phyloP scores from a whole-genome alignment of 805 yeast genomes.

The Tetrapisispora iriomotensis region DNA sequence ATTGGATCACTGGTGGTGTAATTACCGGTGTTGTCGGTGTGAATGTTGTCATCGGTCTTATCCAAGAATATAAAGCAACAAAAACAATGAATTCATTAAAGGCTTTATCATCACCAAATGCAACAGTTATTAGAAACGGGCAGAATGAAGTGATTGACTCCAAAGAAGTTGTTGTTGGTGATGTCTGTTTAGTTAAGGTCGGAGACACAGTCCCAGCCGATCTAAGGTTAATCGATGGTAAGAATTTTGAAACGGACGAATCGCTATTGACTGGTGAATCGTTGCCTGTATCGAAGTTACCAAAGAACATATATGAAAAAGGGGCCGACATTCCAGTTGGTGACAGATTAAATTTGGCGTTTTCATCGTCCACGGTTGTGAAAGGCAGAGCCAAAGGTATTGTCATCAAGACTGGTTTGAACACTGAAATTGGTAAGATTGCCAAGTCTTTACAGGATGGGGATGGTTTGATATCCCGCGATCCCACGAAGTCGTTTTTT shows the following conservation, averaged over 20 bases:
- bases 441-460: conserved; percentile 61
- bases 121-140: conserved; percentile 77
- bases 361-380: conserved; percentile 92
- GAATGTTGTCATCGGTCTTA: conserved; percentile 91
- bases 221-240: conserved; percentile 63
- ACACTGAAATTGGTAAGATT: conserved; percentile 90
- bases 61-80: conserved; percentile 92
- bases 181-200: conserved; percentile 73
- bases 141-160: conserved; percentile 68
- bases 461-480: conserved; percentile 22
- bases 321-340: conserved; percentile 42
- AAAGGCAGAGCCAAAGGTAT: conserved; percentile 91
- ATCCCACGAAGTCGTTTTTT: conserved; percentile 34
- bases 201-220: conserved; percentile 98
- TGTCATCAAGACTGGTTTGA: conserved; percentile 82
- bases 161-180: conserved; percentile 87
- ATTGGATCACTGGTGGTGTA: conserved; percentile 86
- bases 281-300: conserved; percentile 63
- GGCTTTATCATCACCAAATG: conserved; percentile 87
- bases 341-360: conserved; percentile 70
- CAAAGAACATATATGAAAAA: conserved; percentile 32
- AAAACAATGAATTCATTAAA: conserved; percentile 88
- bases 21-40: conserved; percentile 83
- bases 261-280: conserved; percentile 93
- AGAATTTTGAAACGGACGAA: conserved; percentile 81